Evolutionary conservation across 2,329 filamentous ascomycete genomes (phyloP), one percentile per base, ranked within the genome.

Genomic region (Phaeoacremonium minimum): DNA sequence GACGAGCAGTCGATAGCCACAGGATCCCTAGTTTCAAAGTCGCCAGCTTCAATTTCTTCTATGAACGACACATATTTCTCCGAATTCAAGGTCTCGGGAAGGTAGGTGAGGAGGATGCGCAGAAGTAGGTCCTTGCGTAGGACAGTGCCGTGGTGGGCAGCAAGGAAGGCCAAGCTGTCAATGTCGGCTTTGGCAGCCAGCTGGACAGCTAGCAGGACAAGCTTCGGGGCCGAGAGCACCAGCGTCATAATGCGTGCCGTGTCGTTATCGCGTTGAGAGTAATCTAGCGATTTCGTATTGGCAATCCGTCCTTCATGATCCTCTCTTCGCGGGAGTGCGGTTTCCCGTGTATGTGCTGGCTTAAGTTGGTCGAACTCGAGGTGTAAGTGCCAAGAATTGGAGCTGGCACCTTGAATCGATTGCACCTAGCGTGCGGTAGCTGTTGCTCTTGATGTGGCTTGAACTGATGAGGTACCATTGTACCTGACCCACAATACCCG

Each of bases 21-120:
- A 16, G 64, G 53, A 18, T 57, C 45, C 18, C 57, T 48, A 15
- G 65, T 56, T 18, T 64, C 57, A 28, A 74, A 63, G 15, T 70
- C 58, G 35, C 64, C 66, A 5, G 63, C 62, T 28, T 66, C 68
- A 42, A 89, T 61, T 35, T 78, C 71, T 47, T 73, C 60, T 14
- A 89, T 52, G 35, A 87, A 74, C 12, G 65, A 64, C 14, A 77
- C 64, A 53, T 90, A 90, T 31, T 67, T 56, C n/a, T 60, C 61
- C 5, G 87, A 79, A 5, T 75, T 74, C 5, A 79, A 53, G 30
- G 75, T 82, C 58, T 91, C 86, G 17, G 88, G 87, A 1, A 94
- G 70, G 53, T 83, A 87, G 15, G 83, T 87, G 31, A 94, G 71
- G 15, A 94, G 63, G 36, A 93, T 80, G 30, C 83, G 80, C 40